A percentile compares a stretch with the other conserved stretches of the same genome.
Conservation (phyloP, 1,139 yeast genomes). For the Debaryomyces singareniensis region DNA sequence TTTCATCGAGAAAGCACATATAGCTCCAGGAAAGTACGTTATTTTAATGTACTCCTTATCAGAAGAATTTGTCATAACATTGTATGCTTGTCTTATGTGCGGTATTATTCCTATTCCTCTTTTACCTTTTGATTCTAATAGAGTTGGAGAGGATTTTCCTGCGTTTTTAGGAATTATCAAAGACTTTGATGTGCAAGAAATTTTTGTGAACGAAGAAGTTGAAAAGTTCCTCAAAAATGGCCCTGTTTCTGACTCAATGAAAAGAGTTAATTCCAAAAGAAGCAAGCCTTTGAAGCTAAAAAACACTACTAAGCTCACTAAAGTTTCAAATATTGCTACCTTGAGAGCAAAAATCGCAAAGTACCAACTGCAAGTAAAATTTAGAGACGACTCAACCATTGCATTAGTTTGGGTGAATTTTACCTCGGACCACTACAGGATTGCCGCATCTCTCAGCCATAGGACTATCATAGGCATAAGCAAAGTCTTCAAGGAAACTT, state of each 20-base stretch:
- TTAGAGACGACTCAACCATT: slow-evolving; percentile 35
- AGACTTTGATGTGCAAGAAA: slow-evolving; percentile 65
- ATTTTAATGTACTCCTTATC: slow-evolving; percentile 81
- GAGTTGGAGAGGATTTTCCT: slow-evolving; percentile 70
- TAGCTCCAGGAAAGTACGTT: slow-evolving; percentile 66
- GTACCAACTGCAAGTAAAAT: slow-evolving; percentile 38
- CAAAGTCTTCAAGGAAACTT: slow-evolving; percentile 86
- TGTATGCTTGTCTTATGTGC: slow-evolving; percentile 79
- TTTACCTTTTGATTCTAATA: slow-evolving; percentile 62
- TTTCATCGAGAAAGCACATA: slow-evolving; percentile 41
- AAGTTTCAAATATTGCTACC: slow-evolving; percentile 46
- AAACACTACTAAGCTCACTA: slow-evolving; percentile 62
- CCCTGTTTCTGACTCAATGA: slow-evolving; percentile 56
- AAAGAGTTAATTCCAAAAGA: slow-evolving; percentile 41
- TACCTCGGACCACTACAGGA: slow-evolving; percentile 67
- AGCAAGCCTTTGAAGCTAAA: slow-evolving; percentile 50
- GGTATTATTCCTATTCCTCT: slow-evolving; percentile 81
- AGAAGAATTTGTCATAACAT: slow-evolving; percentile 79
- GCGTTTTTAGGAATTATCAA: slow-evolving; percentile 60
- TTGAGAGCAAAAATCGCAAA: slow-evolving; percentile 38
- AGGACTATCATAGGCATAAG: slow-evolving; percentile 68
- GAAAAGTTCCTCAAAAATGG: slow-evolving; percentile 69
- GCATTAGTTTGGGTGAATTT: slow-evolving; percentile 64
- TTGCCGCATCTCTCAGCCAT: slow-evolving; percentile 62
- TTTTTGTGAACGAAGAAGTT: slow-evolving; percentile 74